Evolutionary conservation across 2,329 filamentous ascomycete genomes (phyloP).

Genomic region (Calonectria fujianensis): DNA sequence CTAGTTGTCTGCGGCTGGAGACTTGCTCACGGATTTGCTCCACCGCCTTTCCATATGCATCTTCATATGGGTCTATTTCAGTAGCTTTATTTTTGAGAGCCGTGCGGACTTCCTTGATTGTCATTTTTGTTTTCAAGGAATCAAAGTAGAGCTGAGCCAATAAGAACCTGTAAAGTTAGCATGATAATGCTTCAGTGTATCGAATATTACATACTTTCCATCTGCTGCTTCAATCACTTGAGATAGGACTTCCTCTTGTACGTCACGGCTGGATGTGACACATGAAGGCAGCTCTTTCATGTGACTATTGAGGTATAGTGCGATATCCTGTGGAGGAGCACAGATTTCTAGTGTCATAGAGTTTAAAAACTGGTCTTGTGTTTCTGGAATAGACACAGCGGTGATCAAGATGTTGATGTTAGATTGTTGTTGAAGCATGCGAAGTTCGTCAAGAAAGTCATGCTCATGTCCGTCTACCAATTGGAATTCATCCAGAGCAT

Average conservation of each 20-base stretch:
- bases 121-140: conserved; percentile 44
- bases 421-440: not conserved
- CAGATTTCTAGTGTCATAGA: conserved; percentile 13
- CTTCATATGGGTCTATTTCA: conserved; percentile 58
- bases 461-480: not conserved
- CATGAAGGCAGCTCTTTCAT: conserved; percentile 16
- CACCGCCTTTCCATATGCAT: conserved; percentile 14
- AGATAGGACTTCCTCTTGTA: conserved; percentile 34
- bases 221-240: conserved; percentile 13
- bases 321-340: conserved; percentile 3
- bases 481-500: conserved; percentile 26
- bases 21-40: conserved; percentile 63
- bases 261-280: not conserved
- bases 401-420: conserved; percentile 1
- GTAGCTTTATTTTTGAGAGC: conserved; percentile 55
- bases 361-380: not conserved
- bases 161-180: conserved; percentile 40
- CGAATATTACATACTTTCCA: conserved; percentile 29
- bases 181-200: no score
- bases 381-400: conserved; percentile 3
- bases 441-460: not conserved
- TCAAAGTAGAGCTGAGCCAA: conserved; percentile 47
- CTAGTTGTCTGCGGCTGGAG: not conserved
- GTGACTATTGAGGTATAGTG: conserved; percentile 14
- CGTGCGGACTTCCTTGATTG: conserved; percentile 30